Evolutionary conservation across 192 early-diverging fungal species (phyloP).

Genomic region (Coemansia sp.): DNA sequence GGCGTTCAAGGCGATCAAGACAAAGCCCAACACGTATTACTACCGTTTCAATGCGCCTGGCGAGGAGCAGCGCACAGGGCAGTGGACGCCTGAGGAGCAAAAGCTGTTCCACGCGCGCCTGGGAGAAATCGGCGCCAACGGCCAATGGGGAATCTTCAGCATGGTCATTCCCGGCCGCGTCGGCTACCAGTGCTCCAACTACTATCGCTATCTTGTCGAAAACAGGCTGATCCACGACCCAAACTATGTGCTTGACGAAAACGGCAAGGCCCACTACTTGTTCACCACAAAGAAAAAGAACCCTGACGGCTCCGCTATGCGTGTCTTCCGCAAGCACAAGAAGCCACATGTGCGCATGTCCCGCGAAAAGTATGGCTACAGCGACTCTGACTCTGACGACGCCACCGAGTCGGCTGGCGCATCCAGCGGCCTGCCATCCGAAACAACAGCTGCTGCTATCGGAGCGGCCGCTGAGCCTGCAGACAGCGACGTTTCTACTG

Average conservation of each 20-base stretch:
- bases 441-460: slow-evolving; percentile 7
- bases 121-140: slow-evolving; percentile 85
- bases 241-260: slow-evolving; percentile 88
- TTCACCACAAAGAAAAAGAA: slow-evolving; percentile 82
- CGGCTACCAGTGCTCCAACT: slow-evolving; percentile 98
- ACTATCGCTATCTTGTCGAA: slow-evolving; percentile 88
- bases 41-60: slow-evolving; percentile 97
- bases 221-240: slow-evolving; percentile 84
- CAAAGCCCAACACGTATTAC: slow-evolving; percentile 96
- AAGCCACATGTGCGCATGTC: slow-evolving; percentile 61
- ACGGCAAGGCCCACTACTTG: slow-evolving; percentile 87
- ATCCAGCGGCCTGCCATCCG: slow-evolving; percentile 19
- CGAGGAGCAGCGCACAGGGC: slow-evolving; percentile 89
- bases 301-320: slow-evolving; percentile 72
- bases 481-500: slow-evolving; percentile 13
- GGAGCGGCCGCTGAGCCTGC: slow-evolving; percentile 25
- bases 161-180: slow-evolving; percentile 94
- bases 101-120: slow-evolving; percentile 81
- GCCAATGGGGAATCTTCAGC: slow-evolving; percentile 97
- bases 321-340: slow-evolving; percentile 79
- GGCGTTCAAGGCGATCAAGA: slow-evolving; percentile 90
- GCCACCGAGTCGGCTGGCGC: slow-evolving; percentile 26
- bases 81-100: slow-evolving; percentile 87
- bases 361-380: slow-evolving; percentile 59
- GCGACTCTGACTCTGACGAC: slow-evolving; percentile 47